Conservation (phyloP, 805 yeast genomes). For the Candida loeiensis region DNA sequence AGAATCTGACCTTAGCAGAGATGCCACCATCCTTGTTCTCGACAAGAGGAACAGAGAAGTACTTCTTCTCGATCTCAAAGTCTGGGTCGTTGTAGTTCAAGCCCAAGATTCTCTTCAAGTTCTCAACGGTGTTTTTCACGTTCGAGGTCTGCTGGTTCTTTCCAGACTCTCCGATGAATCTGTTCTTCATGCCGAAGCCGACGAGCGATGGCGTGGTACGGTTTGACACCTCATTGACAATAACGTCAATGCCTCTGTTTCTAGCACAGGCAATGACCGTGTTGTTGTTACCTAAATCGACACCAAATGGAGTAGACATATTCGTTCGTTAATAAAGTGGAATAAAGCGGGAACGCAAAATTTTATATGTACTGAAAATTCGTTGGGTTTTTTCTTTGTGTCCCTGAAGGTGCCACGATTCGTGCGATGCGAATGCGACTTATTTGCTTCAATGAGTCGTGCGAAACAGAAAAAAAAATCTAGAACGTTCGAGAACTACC, state of each 20-base stretch:
- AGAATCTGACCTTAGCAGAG: conserved; percentile 82
- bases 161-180: conserved; percentile 93
- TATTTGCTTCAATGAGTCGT: conserved; percentile 5
- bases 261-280: conserved; percentile 94
- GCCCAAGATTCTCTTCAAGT: conserved; percentile 90
- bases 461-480: conserved; percentile 13
- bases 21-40: conserved; percentile 69
- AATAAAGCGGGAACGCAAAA: conserved; percentile 1
- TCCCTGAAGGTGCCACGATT: neutral
- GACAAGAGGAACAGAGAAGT: conserved; percentile 67
- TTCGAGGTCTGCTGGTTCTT: conserved; percentile 96
- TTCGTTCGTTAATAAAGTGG: neutral
- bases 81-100: conserved; percentile 72
- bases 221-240: conserved; percentile 98
- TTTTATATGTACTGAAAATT: conserved; percentile 6
- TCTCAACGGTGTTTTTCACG: conserved; percentile 93
- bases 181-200: conserved; percentile 85
- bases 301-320: conserved; percentile 95
- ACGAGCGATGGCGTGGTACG: conserved; percentile 89
- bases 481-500: conserved; percentile 21
- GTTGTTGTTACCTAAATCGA: conserved; percentile 94
- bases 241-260: conserved; percentile 97
- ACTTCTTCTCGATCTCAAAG: conserved; percentile 68
- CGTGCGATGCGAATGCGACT: conserved; percentile 1
- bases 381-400: conserved; percentile 4